Evolutionary conservation across 2,329 filamentous ascomycete genomes (phyloP), one percentile per base, ranked within the genome.

Genomic region (Cyphellophora europaea): DNA sequence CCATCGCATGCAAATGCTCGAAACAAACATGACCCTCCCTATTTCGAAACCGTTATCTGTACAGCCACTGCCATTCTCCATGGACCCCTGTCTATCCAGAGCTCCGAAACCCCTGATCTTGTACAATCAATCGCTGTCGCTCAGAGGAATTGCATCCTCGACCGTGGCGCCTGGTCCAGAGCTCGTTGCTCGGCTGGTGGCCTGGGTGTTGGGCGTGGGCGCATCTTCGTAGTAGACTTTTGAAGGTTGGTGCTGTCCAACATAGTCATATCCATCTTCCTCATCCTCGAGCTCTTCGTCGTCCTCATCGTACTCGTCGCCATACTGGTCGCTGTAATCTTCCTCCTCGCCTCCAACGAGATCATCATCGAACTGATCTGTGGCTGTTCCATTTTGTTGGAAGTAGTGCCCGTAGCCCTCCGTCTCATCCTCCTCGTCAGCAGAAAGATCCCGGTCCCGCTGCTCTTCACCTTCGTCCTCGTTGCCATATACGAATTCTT

Each of bases 71-170:
- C n/a, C n/a, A n/a, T n/a, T n/a, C n/a, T n/a, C n/a, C n/a, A n/a
- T n/a, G n/a, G n/a, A n/a, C n/a, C n/a, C n/a, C n/a, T n/a, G n/a
- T n/a, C n/a, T n/a, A n/a, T n/a, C n/a, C n/a, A n/a, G n/a, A n/a
- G n/a, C n/a, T n/a, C n/a, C n/a, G n/a, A n/a, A n/a, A n/a, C n/a
- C n/a, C n/a, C n/a, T n/a, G n/a, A n/a, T n/a, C n/a, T n/a, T n/a
- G n/a, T n/a, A n/a, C n/a, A n/a, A n/a, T 18, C 19, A 44, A 30
- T 47, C 44, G 32, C 41, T 44, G 38, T 50, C 48, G 37, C 46
- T 47, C 39, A 50, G 33, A 16, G 45, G 46, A 27, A 50, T 34
- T 2, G 48, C 48, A 31, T 49, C 48, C 17, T 50, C 46, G 16
- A 33, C 34, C 11, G 38, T 49, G 6, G 32, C 43, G 6, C 48